Conservation (phyloP, 2,329 filamentous ascomycete genomes). For the Furcasterigmium sp. region DNA sequence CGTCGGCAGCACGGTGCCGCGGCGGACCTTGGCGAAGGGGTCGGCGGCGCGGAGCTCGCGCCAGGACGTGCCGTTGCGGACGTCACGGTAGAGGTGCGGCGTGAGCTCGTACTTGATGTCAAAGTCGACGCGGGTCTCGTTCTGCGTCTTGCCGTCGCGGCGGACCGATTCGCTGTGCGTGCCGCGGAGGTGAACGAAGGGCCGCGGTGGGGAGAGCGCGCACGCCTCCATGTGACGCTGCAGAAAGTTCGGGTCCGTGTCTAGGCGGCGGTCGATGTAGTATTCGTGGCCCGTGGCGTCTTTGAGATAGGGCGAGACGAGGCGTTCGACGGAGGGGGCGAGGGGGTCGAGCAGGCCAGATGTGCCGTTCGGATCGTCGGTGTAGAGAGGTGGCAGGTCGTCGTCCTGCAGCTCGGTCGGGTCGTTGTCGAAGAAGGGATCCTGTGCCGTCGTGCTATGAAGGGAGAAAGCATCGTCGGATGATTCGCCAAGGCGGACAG, state of each 20-base stretch:
- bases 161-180: slow-evolving; percentile 42
- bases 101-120: slow-evolving; percentile 54
- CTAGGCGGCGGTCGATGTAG: slow-evolving; percentile 40
- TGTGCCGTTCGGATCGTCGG: slow-evolving; percentile 24
- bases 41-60: slow-evolving; percentile 43
- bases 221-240: slow-evolving; percentile 37
- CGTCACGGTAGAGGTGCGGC: slow-evolving; percentile 47
- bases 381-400: slow-evolving; percentile 41
- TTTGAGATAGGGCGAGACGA: slow-evolving; percentile 20
- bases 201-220: slow-evolving; percentile 44
- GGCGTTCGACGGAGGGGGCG: slow-evolving; percentile 2
- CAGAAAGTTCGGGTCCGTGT: slow-evolving; percentile 36
- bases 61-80: slow-evolving; percentile 33
- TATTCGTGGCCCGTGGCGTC: slow-evolving; percentile 30
- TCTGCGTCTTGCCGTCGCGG: slow-evolving; percentile 40
- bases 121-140: slow-evolving; percentile 49
- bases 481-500: slow-evolving; percentile 16
- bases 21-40: slow-evolving; percentile 54
- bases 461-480: slow-evolving; percentile 20
- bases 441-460: slow-evolving; percentile 15
- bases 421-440: slow-evolving; percentile 30
- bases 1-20: slow-evolving; percentile 56
- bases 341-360: background rate
- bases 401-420: slow-evolving; percentile 26
- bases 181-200: slow-evolving; percentile 46